A percentile compares a stretch with the other conserved stretches of the same genome.
Evolutionary conservation across 164 flowering plant species (phyloP).

Genomic region (Hamamelis virginiana): DNA sequence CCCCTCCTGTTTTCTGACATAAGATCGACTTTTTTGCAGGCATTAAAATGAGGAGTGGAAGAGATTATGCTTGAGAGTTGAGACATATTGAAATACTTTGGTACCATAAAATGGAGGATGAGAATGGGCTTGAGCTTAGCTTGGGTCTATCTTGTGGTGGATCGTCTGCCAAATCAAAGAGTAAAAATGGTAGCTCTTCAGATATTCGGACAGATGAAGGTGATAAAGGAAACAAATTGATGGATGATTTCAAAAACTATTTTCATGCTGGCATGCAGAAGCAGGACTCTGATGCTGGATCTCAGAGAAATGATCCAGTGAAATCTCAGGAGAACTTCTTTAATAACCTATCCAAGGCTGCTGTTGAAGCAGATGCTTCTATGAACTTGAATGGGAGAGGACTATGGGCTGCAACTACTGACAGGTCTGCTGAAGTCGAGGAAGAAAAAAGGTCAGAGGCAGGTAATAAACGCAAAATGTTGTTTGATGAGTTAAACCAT

Average conservation of each 20-base stretch:
- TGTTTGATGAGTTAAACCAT: constrained; percentile 49
- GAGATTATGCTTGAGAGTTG: background rate
- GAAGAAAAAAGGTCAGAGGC: constrained; percentile 47
- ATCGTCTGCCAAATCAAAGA: constrained; percentile 53
- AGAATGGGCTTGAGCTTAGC: constrained; percentile 80
- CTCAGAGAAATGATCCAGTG: constrained; percentile 36
- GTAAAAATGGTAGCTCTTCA: constrained; percentile 43
- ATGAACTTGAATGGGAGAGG: constrained; percentile 35
- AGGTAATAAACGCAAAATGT: constrained; percentile 56
- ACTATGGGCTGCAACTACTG: constrained; percentile 36
- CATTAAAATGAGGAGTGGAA: background rate
- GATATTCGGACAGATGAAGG: constrained; percentile 53
- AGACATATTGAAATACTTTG: background rate
- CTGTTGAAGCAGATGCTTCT: constrained; percentile 46
- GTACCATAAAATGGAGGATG: constrained; percentile 66
- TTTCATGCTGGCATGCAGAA: constrained; percentile 42
- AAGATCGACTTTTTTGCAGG: constrained; percentile 3
- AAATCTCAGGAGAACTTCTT: constrained; percentile 63
- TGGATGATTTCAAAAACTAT: constrained; percentile 63
- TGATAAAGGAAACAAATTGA: constrained; percentile 44
- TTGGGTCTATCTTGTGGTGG: constrained; percentile 78
- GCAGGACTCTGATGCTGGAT: constrained; percentile 30
- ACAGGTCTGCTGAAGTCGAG: constrained; percentile 35
- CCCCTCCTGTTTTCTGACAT: background rate
- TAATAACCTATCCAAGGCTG: constrained; percentile 45